Evolutionary conservation across 768 basidiomycete species (phyloP).

Genomic region (Lentinula edodes): DNA sequence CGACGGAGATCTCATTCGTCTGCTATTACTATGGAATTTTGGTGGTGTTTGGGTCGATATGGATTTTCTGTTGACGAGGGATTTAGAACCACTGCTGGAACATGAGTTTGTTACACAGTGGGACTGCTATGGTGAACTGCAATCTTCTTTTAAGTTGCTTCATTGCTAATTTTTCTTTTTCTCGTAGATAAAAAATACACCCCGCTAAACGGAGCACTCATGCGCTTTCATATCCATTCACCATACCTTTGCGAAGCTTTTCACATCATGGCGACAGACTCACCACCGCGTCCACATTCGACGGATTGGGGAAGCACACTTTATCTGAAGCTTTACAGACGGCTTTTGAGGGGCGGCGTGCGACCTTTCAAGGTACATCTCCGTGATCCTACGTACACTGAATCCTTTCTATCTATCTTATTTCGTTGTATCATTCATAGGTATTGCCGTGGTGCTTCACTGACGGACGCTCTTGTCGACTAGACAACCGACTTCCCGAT

Average conservation of each 20-base stretch:
- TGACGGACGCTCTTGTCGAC: constrained; percentile 85
- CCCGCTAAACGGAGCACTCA: constrained; percentile 88
- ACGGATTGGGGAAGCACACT: constrained; percentile 94
- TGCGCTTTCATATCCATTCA: constrained; percentile 88
- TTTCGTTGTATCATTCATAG: background rate
- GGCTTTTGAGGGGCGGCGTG: constrained; percentile 64
- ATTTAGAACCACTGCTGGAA: constrained; percentile 81
- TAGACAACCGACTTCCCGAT: constrained; percentile 91
- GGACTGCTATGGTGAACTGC: constrained; percentile 88
- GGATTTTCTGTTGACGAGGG: constrained; percentile 89
- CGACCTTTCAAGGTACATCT: constrained; percentile 75
- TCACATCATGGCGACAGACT: constrained; percentile 76
- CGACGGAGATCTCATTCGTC: constrained; percentile 87
- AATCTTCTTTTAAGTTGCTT: background rate
- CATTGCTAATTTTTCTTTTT: background rate
- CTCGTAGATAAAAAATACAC: constrained; percentile 64
- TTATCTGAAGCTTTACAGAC: constrained; percentile 87
- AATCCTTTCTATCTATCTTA: no score
- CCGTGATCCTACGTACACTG: background rate
- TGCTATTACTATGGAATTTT: constrained; percentile 82
- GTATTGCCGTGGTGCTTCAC: constrained; percentile 89
- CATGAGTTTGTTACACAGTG: constrained; percentile 98
- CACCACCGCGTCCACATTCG: constrained; percentile 67
- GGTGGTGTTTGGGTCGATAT: constrained; percentile 98
- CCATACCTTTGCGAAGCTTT: constrained; percentile 98